Percentiles rank a stretch among this genome's conserved stretches.
These are phyloP conservation scores for Liquidambar formosana DNA, from an alignment of 164 flowering plant species.

Conservation along the genomic window DNA sequence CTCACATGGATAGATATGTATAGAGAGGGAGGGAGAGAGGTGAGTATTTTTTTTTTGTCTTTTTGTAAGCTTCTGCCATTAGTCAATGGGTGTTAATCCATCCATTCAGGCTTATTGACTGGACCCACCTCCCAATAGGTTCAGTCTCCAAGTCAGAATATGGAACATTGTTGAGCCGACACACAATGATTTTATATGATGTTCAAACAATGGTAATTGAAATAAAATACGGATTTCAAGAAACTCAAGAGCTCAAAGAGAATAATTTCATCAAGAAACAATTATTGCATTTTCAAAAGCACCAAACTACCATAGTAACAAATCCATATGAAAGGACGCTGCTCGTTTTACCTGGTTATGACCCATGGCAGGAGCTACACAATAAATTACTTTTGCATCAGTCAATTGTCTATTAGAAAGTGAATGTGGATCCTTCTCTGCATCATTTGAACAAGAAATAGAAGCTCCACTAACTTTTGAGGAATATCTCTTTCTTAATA, in stretches of 20 bases:
- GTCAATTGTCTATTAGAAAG: conserved; percentile 20
- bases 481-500: conserved; percentile 14
- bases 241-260: too few relatives aligned
- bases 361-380: conserved; percentile 83
- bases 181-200: neutral
- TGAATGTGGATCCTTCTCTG: conserved; percentile 13
- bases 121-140: too few relatives aligned
- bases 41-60: too few relatives aligned
- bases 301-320: neutral
- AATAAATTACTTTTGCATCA: conserved; percentile 57
- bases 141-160: too few relatives aligned
- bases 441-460: conserved; percentile 28
- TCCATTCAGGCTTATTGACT: too few relatives aligned
- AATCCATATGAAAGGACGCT: neutral
- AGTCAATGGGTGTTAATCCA: too few relatives aligned
- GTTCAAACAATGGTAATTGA: neutral
- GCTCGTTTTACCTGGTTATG: conserved; percentile 72
- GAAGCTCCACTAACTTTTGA: conserved; percentile 17
- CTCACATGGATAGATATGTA: too few relatives aligned
- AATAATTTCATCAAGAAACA: too few relatives aligned
- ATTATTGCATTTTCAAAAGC: too few relatives aligned
- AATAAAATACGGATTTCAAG: neutral
- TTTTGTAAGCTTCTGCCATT: too few relatives aligned
- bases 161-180: neutral
- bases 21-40: too few relatives aligned